Base-by-base conservation (phyloP, 2,329 filamentous ascomycete genomes). In the Epicoccum nigrum region DNA sequence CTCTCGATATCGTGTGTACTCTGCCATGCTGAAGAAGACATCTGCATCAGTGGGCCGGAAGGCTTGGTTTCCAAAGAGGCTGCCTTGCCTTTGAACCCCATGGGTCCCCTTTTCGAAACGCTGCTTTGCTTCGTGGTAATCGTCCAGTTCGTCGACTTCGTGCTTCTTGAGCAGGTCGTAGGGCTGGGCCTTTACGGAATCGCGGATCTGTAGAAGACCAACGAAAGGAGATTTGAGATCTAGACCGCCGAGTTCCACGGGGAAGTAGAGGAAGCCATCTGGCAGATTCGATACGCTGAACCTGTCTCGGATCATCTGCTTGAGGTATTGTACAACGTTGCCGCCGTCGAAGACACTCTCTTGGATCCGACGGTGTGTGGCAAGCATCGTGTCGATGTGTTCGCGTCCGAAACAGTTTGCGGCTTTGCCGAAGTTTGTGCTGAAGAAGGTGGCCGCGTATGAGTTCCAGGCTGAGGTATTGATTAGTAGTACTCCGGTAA, bases 231-330 rank as follows among this genome's bases (percentile, higher is more conserved):
- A 82, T 39, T 76, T 71, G 7, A 83, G 70, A 8, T 77, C 77
- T 3, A 82, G 67, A 1, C 80, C 80, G 4, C 80, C 80, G 8
- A 82, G 71, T 48, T 80, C 77, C 28, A 79, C 70, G 0, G 80
- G 80, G 56, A 81, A 81, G 60, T 78, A 82, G 59, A 82, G 76
- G 52, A 81, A 80, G 3, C 78, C 79, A 20, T 81, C 80, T 0
- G 79, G 79, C 5, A 82, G 67, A 50, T 77, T 64, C 1, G 68
- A 56, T 11, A 80, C 72, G 2, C 72, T 70, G 54, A 87, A 88
- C 0, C 82, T 79, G 7, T 78, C 63, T 4, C 72, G 60, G 9
- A 88, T 81, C 6, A 76, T 73, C 12, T 73, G 69, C 42, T 83
- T 82, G 23, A 74, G 59, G 33, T 72, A 65, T 11, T 69, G 56